phyloP scores from a whole-genome alignment of 371 early-diverging fungal species.

The Haplosporangium sp. region DNA sequence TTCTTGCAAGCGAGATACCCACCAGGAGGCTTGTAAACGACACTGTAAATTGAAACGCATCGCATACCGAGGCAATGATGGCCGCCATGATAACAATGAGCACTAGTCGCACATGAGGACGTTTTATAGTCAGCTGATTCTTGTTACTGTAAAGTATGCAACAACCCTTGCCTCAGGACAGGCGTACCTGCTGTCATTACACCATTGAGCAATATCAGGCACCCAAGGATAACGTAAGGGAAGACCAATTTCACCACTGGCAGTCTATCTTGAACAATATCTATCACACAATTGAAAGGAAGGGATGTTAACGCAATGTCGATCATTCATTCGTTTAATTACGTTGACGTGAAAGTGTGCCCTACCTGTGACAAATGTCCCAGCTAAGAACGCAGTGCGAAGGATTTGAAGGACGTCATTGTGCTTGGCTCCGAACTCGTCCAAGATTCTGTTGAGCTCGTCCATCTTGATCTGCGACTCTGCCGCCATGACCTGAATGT shows the following conservation, averaged over 20 bases:
- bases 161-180: no score
- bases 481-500: slow-evolving; percentile 16
- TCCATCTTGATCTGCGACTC: slow-evolving; percentile 16
- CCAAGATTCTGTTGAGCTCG: slow-evolving; percentile 8
- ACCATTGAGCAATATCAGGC: background rate
- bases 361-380: slow-evolving; percentile 12
- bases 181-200: background rate
- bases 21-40: no score
- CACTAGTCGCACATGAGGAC: no score
- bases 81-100: no score
- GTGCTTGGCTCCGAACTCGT: slow-evolving; percentile 9
- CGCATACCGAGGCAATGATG: no score
- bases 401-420: slow-evolving; percentile 2
- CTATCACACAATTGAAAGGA: background rate
- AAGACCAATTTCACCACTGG: background rate
- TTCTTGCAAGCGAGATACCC: no score
- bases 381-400: background rate
- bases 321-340: no score
- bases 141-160: no score
- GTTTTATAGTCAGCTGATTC: no score
- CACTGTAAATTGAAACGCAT: no score
- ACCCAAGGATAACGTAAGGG: background rate
- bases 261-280: background rate
- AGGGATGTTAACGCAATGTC: no score
- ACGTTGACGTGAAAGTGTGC: no score